phyloP scores from a whole-genome alignment of 2,329 filamentous ascomycete species.

The Fusarium vanettenii region DNA sequence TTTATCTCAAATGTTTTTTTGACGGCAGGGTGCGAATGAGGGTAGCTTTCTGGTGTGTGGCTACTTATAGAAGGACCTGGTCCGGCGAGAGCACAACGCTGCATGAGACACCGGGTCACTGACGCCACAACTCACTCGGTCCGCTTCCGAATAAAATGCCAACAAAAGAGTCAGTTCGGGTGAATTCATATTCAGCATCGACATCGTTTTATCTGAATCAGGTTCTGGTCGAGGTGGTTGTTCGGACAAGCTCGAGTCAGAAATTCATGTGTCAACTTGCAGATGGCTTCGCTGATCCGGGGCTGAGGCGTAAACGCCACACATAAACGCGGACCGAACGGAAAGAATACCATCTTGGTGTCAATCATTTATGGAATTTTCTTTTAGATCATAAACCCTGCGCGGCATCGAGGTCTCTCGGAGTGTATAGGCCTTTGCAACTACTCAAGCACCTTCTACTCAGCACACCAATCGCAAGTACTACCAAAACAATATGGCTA shows the following conservation, averaged over 20 bases:
- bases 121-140: neutral
- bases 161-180: neutral
- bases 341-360: neutral
- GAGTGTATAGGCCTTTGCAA: neutral
- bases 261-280: neutral
- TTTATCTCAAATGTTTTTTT: neutral
- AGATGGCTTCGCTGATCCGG: neutral
- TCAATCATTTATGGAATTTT: neutral
- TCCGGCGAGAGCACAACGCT: neutral
- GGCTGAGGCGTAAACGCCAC: neutral
- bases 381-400: neutral
- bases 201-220: neutral
- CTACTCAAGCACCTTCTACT: neutral
- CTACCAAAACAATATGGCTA: neutral
- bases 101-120: neutral
- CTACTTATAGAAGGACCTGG: neutral
- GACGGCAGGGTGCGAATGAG: neutral
- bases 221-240: neutral
- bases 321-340: neutral
- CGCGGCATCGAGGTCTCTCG: neutral
- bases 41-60: neutral
- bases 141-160: neutral
- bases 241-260: neutral
- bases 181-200: neutral
- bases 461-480: neutral